These are phyloP conservation scores for Pilatotrama ljubarskyi DNA, from an alignment of 768 basidiomycete genomes.

Conservation along the genomic window DNA sequence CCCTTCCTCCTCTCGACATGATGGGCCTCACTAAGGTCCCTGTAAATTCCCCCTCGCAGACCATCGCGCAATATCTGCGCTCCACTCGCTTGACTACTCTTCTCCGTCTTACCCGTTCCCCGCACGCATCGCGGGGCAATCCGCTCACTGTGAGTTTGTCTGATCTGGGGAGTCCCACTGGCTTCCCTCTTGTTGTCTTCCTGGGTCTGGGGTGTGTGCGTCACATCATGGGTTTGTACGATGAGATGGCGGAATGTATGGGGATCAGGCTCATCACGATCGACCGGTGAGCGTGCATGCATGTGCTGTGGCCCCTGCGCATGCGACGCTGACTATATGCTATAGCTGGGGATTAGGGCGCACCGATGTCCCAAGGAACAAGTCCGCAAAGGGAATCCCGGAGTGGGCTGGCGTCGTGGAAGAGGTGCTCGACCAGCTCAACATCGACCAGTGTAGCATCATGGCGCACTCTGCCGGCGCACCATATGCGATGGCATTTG, in stretches of 20 bases:
- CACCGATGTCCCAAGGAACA: slow-evolving; percentile 66
- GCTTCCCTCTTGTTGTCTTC: slow-evolving; percentile 88
- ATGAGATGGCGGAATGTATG: slow-evolving; percentile 91
- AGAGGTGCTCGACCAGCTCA: slow-evolving; percentile 81
- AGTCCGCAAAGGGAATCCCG: slow-evolving; percentile 74
- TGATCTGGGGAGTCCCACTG: slow-evolving; percentile 84
- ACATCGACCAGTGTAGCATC: slow-evolving; percentile 78
- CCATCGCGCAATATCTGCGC: slow-evolving; percentile 83
- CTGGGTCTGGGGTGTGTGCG: slow-evolving; percentile 93
- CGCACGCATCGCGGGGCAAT: slow-evolving; percentile 72
- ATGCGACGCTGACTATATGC: slow-evolving; percentile 5
- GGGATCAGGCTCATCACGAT: slow-evolving; percentile 90
- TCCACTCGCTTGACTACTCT: slow-evolving; percentile 85
- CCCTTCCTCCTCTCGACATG: slow-evolving; percentile 28
- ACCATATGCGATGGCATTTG: slow-evolving; percentile 90
- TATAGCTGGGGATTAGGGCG: slow-evolving; percentile 89
- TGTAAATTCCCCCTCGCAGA: slow-evolving; percentile 55
- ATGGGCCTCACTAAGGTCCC: slow-evolving; percentile 44
- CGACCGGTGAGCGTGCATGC: slow-evolving; percentile 61
- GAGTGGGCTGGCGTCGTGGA: slow-evolving; percentile 92
- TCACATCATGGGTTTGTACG: slow-evolving; percentile 92
- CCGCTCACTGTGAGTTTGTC: slow-evolving; percentile 89
- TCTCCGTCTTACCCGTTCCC: slow-evolving; percentile 73
- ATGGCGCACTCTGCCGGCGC: slow-evolving; percentile 97
- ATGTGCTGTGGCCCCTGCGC: too few species aligned